These are phyloP conservation scores for Sclerotinia trifoliorum DNA, from an alignment of 2,329 filamentous ascomycete genomes.

Conservation along the genomic window DNA sequence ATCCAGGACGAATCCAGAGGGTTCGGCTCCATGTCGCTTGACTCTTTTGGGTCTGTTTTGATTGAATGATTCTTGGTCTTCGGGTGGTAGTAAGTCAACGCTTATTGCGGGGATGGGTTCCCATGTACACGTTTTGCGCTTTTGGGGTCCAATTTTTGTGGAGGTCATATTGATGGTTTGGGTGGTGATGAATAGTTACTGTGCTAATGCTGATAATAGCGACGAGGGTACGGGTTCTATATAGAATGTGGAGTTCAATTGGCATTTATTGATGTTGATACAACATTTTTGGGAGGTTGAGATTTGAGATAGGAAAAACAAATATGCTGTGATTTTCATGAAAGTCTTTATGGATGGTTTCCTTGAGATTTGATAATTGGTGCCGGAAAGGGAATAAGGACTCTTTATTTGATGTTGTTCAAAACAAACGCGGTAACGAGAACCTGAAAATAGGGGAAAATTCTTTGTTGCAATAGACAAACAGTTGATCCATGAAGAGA, in stretches of 20 bases:
- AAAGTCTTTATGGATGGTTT: not conserved
- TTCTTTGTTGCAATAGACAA: not conserved
- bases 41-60: slow-evolving; percentile 4
- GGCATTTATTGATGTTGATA: not conserved
- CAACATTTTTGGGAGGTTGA: not conserved
- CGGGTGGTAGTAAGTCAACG: not conserved
- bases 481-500: not conserved
- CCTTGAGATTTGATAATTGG: not conserved
- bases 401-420: not conserved
- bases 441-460: not conserved
- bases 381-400: slow-evolving; percentile 10
- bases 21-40: not conserved
- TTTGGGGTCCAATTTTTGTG: not conserved
- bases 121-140: slow-evolving; percentile 5
- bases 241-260: not conserved
- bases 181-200: not conserved
- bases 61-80: not conserved
- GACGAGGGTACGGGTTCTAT: not conserved
- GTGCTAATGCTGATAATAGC: not conserved
- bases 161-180: not conserved
- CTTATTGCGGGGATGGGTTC: not conserved
- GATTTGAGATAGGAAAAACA: not conserved
- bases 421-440: not conserved
- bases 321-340: not conserved
- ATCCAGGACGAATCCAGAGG: not conserved